Conservation (phyloP, 257 asterid genomes). For the Eustoma russellianum region DNA sequence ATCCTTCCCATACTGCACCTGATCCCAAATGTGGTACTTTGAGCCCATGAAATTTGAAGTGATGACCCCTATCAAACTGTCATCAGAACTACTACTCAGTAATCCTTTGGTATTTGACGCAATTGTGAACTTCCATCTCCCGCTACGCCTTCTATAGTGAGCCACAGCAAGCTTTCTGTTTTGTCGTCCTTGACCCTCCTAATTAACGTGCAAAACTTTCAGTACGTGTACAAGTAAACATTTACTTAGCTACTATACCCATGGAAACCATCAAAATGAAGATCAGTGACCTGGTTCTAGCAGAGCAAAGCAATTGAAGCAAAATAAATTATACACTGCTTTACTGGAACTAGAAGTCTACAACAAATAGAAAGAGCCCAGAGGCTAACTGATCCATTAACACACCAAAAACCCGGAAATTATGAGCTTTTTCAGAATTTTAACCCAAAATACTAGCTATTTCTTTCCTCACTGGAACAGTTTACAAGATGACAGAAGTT, state of each 20-base stretch:
- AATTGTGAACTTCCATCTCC: conserved; percentile 70
- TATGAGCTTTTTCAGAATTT: too few relatives aligned
- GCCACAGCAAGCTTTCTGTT: conserved; percentile 88
- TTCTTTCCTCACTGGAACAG: too few relatives aligned
- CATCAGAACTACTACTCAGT: conserved; percentile 30
- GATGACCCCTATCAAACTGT: conserved; percentile 57
- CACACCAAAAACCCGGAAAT: too few relatives aligned
- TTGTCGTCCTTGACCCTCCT: conserved; percentile 96
- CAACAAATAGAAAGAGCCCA: too few relatives aligned
- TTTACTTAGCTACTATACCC: background rate
- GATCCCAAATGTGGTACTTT: conserved; percentile 74
- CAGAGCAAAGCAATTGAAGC: too few relatives aligned
- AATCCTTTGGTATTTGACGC: conserved; percentile 55
- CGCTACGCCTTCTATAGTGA: conserved; percentile 49
- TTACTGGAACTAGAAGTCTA: too few relatives aligned
- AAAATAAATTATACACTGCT: too few relatives aligned
- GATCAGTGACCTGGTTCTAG: too few relatives aligned
- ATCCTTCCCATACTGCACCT: conserved; percentile 28
- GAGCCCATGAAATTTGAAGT: conserved; percentile 77
- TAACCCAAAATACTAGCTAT: too few relatives aligned
- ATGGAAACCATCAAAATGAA: too few relatives aligned
- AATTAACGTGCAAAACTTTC: background rate
- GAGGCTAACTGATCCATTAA: too few relatives aligned
- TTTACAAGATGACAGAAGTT: too few relatives aligned
- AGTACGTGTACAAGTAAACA: background rate